Evolutionary conservation across 257 asterid genomes (phyloP).

Genomic region (Linderniella brevidens): DNA sequence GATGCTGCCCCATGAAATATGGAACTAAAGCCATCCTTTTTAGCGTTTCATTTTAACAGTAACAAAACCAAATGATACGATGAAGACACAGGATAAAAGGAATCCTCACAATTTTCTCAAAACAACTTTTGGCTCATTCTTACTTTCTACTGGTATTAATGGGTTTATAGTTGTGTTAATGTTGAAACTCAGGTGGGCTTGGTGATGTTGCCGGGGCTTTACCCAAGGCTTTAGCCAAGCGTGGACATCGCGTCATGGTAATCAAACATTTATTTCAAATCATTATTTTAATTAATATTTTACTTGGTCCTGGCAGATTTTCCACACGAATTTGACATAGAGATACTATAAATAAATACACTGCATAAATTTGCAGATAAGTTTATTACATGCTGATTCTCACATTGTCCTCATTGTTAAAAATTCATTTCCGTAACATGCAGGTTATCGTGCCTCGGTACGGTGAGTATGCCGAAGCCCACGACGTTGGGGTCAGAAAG

Average conservation of each 20-base stretch:
- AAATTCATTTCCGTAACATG: slow-evolving; percentile 9
- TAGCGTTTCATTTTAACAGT: too few species aligned
- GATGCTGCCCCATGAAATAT: neutral
- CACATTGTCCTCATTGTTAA: too few species aligned
- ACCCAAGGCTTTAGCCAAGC: slow-evolving; percentile 97
- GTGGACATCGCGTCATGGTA: slow-evolving; percentile 99
- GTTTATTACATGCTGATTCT: too few species aligned
- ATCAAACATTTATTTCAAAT: slow-evolving; percentile 2
- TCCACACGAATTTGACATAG: too few species aligned
- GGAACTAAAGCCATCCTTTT: neutral
- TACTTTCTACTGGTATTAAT: neutral
- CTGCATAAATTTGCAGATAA: too few species aligned
- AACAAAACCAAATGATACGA: neutral
- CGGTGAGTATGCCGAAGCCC: slow-evolving; percentile 61
- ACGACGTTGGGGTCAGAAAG: slow-evolving; percentile 56
- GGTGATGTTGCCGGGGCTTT: slow-evolving; percentile 99
- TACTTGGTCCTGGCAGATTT: too few species aligned
- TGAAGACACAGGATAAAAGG: neutral
- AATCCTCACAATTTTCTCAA: neutral
- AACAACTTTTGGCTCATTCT: neutral
- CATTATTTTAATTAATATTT: too few species aligned
- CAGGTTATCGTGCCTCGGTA: slow-evolving; percentile 86
- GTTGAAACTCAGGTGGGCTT: slow-evolving; percentile 62
- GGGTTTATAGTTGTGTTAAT: too few species aligned
- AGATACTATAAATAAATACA: too few species aligned